Base-by-base conservation (phyloP, 805 yeast species). In the Barnettozyma vustinii region DNA sequence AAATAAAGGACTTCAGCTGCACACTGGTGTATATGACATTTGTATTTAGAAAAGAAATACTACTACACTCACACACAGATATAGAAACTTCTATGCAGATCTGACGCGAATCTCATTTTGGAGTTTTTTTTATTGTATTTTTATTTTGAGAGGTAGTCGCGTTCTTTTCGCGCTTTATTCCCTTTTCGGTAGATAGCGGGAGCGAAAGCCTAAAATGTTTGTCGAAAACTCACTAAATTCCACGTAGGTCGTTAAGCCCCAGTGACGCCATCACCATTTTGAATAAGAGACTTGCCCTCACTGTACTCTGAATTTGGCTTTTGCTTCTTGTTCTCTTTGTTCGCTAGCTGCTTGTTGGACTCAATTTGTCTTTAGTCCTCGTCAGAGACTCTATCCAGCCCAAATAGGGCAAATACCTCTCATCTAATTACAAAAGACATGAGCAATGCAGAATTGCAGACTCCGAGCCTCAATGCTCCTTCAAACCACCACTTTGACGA, bases 401-500 rank as follows among this genome's bases (percentile, higher is more conserved):
- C 32, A 30, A 12, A 30, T 30, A 30, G 33, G 16, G 33, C 33
- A 30, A 30, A 30, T 30, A 30, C 16, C 33, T 13, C 33, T 30
- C 33, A 30, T 30, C 33, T 30, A 15, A 30, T 13, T 3, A 30
- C 33, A 30, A 30, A 30, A 30, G 33, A 12, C 16, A 42, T 42
- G 45, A 26, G 26, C 45, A 27, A 42, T 19, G 39, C 40, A 12
- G 43, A 48, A 19, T 19, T 46, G 7, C 45, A 36, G 35, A 51
- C 54, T 9, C 54, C 54, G n/a, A 50, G 27, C 13, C 37, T 50
- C 21, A 12, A 20, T 18, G 37, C 16, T 15, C 19, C 18, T 8
- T 12, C 39, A 16, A 12, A 30, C n/a, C 48, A 26, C 15, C 32
- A 45, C 37, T 50, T 50, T 15, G 48, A 40, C 20, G 60, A 45